Evolutionary conservation across 169 alveolate species (phyloP), one percentile per base, ranked within the genome.

Genomic region (Blepharisma undulans): DNA sequence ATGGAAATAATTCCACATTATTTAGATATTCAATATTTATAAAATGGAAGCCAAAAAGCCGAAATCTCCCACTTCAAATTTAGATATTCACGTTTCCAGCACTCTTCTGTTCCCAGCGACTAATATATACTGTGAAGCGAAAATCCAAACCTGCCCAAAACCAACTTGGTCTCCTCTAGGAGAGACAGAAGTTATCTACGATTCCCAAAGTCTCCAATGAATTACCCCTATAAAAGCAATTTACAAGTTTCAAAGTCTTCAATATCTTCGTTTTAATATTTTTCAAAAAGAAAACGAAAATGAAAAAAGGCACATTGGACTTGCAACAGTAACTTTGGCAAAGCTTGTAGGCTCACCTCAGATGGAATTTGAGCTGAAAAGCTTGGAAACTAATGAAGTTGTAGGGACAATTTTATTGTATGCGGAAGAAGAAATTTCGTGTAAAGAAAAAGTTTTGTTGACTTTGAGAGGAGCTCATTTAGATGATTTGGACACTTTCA

Each of bases 401-500:
- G 66, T 48, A 18, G 66, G 66, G 14, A 10, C 66, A 48, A 48
- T 48, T 48, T 48, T 18, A 10, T 48, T 48, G 10, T 48, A 48
- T 48, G 66, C 66, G 7, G 66, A 48, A 48, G 66, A 48, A 48
- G 66, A 48, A 48, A 48, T 48, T 48, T 48, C 66, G 0, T 3
- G 66, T 48, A 72, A 72, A 72, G 29, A 22, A 72, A 72, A 72
- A 6, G 33, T 72, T 1, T 22, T 72, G 36, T 6, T 72, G 7
- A 29, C 29, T 4, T 29, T 72, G 10, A 72, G 80, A 74, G 86
- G 86, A 1, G 34, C 29, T 2, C 25, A 25, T 78, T 32, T 78
- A 29, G 86, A 25, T n/a, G 89, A 82, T 60, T 60, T 82, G 34
- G 89, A 82, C 36, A 82, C 89, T 59, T 82, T 82, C n/a, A 82